phyloP scores from a whole-genome alignment of 148 eudicot species.

The Polygonum maritimum region DNA sequence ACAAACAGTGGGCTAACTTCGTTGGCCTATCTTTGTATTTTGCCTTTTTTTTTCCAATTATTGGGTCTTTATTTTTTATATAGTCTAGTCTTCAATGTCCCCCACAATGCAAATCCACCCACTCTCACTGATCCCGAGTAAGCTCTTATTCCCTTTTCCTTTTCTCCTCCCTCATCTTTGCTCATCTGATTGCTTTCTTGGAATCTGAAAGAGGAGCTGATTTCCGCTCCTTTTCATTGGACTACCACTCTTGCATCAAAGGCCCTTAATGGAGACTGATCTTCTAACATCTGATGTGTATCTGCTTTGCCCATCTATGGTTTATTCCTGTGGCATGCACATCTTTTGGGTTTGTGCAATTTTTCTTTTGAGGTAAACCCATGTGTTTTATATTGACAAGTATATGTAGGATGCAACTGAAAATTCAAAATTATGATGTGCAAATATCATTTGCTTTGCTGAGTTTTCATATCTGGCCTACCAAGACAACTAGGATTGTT shows the following conservation, averaged over 20 bases:
- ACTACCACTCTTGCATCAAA: constrained; percentile 2
- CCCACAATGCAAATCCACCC: constrained; percentile 11
- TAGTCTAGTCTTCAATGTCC: constrained; percentile 7
- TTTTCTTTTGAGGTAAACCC: background rate
- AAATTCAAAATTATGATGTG: background rate
- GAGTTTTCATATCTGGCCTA: background rate
- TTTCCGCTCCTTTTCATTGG: constrained; percentile 7
- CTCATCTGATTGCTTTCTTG: constrained; percentile 11
- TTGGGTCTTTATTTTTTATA: constrained; percentile 10
- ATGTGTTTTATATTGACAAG: background rate
- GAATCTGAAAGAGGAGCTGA: constrained; percentile 10
- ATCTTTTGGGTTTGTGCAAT: background rate
- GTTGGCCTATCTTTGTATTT: background rate
- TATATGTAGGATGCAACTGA: background rate
- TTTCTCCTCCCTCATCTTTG: constrained; percentile 4
- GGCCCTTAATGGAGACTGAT: background rate
- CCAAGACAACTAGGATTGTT: constrained; percentile 6
- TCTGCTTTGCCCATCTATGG: constrained; percentile 1
- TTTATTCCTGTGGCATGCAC: background rate
- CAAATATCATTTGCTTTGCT: background rate
- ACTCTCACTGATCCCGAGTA: constrained; percentile 14
- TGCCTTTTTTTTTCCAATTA: constrained; percentile 4
- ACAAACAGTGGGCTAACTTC: background rate
- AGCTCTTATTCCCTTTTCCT: constrained; percentile 10
- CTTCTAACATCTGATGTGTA: background rate